phyloP scores from a whole-genome alignment of 169 alveolate genomes.

The Eimeria sp. region DNA sequence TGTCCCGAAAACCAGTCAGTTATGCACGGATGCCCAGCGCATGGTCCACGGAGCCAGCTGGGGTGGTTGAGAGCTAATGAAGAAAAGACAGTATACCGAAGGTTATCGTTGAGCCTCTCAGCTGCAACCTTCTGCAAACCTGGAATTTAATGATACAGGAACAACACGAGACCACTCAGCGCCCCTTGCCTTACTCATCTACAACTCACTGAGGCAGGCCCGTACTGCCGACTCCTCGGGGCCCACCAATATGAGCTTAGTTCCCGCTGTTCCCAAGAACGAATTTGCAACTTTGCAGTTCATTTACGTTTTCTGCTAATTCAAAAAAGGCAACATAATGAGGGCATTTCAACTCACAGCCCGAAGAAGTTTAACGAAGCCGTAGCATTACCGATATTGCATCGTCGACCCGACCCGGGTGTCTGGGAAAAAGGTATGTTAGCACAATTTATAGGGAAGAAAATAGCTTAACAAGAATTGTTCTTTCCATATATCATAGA shows the following conservation, averaged over 20 bases:
- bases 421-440: neutral
- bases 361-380: neutral
- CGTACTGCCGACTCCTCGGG: slow-evolving; percentile 37
- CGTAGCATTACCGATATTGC: neutral
- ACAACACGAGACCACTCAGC: neutral
- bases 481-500: neutral
- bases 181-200: neutral
- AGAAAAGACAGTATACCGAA: neutral
- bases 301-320: neutral
- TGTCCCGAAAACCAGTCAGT: neutral
- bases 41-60: slow-evolving; percentile 58
- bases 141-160: neutral
- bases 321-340: neutral
- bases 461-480: neutral
- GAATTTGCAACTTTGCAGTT: neutral
- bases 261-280: neutral
- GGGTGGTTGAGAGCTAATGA: slow-evolving; percentile 27
- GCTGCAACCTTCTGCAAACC: neutral
- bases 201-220: slow-evolving; percentile 23
- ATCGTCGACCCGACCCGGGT: neutral
- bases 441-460: neutral
- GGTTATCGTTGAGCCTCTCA: neutral
- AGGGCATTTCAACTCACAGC: neutral
- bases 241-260: slow-evolving; percentile 10
- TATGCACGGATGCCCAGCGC: slow-evolving; percentile 19